These are phyloP conservation scores for Sisymbrium irio DNA, from an alignment of 345 rosid genomes.

Conservation along the genomic window DNA sequence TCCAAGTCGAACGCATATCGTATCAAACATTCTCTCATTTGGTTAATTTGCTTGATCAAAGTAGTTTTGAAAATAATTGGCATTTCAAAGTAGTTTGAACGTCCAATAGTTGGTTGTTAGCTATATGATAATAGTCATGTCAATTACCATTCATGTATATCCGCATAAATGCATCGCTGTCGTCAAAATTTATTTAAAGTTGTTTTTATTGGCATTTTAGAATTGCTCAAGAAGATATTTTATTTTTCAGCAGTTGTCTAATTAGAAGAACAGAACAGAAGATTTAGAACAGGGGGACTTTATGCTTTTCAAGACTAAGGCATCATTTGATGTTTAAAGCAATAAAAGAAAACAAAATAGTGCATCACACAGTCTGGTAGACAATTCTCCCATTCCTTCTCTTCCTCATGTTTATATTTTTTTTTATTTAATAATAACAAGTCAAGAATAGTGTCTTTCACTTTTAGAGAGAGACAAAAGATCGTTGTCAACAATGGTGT, in stretches of 20 bases:
- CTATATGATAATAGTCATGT: background rate
- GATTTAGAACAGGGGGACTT: slow-evolving; percentile 44
- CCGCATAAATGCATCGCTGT: background rate
- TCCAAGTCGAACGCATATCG: background rate
- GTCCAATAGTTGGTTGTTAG: background rate
- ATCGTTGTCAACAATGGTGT: background rate
- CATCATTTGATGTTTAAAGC: slow-evolving; percentile 9
- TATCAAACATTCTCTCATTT: background rate
- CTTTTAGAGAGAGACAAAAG: background rate
- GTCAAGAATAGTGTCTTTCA: background rate
- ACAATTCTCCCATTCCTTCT: slow-evolving; percentile 28
- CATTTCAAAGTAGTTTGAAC: background rate
- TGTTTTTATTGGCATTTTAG: background rate
- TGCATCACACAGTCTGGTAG: slow-evolving; percentile 26
- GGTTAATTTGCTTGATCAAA: background rate
- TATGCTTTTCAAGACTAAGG: slow-evolving; percentile 48
- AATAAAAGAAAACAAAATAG: background rate
- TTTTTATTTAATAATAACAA: background rate
- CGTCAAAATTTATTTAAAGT: background rate
- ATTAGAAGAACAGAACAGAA: slow-evolving; percentile 45
- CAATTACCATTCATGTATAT: background rate
- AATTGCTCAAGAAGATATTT: too few species aligned
- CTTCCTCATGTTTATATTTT: slow-evolving; percentile 12
- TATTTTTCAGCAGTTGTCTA: slow-evolving; percentile 13
- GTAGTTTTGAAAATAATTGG: too few species aligned